These are phyloP conservation scores for Thelonectria blattea DNA, from an alignment of 2,329 filamentous ascomycete species.

Conservation along the genomic window DNA sequence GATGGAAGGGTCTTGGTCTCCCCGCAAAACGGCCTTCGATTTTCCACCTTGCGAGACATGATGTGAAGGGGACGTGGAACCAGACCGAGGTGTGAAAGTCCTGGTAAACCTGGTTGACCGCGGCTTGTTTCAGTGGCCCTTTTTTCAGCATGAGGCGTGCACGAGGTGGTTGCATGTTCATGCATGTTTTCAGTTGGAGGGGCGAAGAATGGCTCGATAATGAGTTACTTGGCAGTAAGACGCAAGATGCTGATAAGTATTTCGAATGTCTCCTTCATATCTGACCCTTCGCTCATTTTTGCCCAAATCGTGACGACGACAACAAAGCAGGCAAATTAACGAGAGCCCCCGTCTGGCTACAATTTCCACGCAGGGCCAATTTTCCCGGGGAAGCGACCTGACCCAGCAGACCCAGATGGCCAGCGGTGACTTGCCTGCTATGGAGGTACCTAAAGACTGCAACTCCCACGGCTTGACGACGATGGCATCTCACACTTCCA, in stretches of 20 bases:
- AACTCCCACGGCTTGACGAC: background rate
- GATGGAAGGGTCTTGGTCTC: background rate
- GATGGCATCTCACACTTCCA: background rate
- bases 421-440: conserved; percentile 15
- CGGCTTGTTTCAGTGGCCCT: conserved; percentile 8
- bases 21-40: conserved; percentile 6
- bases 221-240: too few relatives aligned
- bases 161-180: background rate
- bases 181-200: too few relatives aligned
- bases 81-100: conserved; percentile 7
- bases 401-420: background rate
- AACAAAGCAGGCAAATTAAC: background rate
- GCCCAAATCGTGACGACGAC: background rate
- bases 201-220: too few relatives aligned
- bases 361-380: background rate
- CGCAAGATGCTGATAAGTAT: too few relatives aligned
- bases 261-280: background rate
- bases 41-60: background rate
- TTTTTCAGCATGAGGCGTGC: background rate
- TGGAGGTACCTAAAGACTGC: background rate
- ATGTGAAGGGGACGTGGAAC: background rate
- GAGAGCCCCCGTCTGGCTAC: background rate
- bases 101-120: background rate
- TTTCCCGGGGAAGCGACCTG: background rate
- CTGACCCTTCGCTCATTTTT: background rate